phyloP scores from a whole-genome alignment of 306 rosid genomes.

The Pterocarpus santalinus region DNA sequence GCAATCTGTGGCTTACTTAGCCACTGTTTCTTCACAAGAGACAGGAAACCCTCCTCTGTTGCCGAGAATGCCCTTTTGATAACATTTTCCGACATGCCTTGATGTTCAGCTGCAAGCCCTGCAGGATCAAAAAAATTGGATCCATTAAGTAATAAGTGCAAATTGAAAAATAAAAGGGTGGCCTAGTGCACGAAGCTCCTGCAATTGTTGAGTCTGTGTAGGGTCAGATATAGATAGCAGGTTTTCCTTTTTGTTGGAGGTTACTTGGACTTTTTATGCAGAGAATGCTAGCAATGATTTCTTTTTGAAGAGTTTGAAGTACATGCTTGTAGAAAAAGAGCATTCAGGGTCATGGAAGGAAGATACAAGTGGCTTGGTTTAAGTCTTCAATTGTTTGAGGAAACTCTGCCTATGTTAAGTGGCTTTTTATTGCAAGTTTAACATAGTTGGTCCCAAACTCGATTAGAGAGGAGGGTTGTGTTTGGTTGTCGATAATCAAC shows the following conservation, averaged over 20 bases:
- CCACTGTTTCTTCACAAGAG: constrained; percentile 81
- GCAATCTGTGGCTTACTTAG: constrained; percentile 78
- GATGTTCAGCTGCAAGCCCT: constrained; percentile 71
- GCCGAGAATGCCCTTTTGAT: constrained; percentile 69
- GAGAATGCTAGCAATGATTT: neutral
- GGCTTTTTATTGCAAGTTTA: too few species aligned
- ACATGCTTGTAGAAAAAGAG: neutral
- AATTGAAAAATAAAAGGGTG: neutral
- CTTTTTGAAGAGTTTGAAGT: constrained; percentile 12
- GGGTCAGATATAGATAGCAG: neutral
- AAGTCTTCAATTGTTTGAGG: neutral
- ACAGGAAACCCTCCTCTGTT: constrained; percentile 83
- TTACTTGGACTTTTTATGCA: neutral
- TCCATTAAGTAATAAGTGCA: too few species aligned
- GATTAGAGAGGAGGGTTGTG: too few species aligned
- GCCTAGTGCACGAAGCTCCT: neutral
- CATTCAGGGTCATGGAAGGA: too few species aligned
- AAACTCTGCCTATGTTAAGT: too few species aligned
- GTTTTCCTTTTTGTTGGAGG: neutral
- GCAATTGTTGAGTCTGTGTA: neutral
- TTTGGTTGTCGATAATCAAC: too few species aligned
- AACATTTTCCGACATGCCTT: constrained; percentile 71
- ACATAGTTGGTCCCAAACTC: too few species aligned
- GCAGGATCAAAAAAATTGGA: constrained; percentile 40
- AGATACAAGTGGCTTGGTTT: constrained; percentile 17